phyloP scores from a whole-genome alignment of 805 yeast genomes.

The Scheffersomyces stipitis region DNA sequence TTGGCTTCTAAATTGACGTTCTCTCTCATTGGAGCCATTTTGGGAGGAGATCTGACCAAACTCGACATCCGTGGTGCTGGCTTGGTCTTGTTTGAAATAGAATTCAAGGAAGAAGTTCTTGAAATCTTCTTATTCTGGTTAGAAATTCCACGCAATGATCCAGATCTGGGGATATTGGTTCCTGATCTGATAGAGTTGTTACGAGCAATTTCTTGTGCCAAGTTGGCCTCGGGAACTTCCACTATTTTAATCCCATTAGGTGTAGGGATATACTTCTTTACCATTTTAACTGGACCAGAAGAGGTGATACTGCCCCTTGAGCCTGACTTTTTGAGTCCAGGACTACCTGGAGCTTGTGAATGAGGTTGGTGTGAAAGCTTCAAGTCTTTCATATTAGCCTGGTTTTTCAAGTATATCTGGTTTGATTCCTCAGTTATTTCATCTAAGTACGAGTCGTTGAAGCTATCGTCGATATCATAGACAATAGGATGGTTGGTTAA shows the following conservation, averaged over 20 bases:
- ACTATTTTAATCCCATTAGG: constrained; percentile 67
- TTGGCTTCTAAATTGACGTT: constrained; percentile 18
- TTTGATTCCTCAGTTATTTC: constrained; percentile 28
- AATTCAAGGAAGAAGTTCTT: constrained; percentile 24
- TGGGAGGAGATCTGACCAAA: constrained; percentile 8
- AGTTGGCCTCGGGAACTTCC: constrained; percentile 59
- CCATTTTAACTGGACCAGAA: constrained; percentile 36
- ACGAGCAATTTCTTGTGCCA: constrained; percentile 38
- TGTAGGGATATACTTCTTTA: constrained; percentile 72
- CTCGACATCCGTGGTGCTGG: constrained; percentile 14
- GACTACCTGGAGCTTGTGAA: too few species aligned
- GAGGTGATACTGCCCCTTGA: neutral
- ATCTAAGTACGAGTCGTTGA: constrained; percentile 31
- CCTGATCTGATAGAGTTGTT: constrained; percentile 40
- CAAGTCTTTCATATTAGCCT: constrained; percentile 34
- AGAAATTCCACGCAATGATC: constrained; percentile 11
- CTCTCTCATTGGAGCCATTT: constrained; percentile 17
- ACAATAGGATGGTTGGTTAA: constrained; percentile 3
- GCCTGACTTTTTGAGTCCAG: neutral
- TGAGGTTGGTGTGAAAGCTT: constrained; percentile 23
- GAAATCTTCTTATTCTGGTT: constrained; percentile 8
- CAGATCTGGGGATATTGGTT: constrained; percentile 22
- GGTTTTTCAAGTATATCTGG: constrained; percentile 26
- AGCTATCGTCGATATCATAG: constrained; percentile 28
- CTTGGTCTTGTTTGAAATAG: constrained; percentile 8